Percentiles rank a stretch among this genome's conserved stretches.
Evolutionary conservation across 148 eudicot species (phyloP).

Genomic region (Rhododendron kiyosumense): DNA sequence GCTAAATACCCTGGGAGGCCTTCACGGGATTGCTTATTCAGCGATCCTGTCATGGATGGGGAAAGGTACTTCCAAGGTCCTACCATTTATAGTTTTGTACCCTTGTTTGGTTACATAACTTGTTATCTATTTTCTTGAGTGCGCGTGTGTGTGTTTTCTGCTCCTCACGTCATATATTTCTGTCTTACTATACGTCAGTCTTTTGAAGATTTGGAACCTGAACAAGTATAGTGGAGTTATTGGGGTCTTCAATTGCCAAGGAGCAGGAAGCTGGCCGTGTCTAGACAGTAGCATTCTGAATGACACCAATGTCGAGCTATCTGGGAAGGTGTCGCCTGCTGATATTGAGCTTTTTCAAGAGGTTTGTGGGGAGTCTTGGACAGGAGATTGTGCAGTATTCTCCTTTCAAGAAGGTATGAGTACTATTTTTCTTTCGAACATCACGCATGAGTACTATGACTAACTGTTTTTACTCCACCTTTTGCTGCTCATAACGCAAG

Average conservation of each 20-base stretch:
- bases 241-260: conserved; percentile 48
- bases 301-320: not conserved
- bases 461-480: not conserved
- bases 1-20: conserved; percentile 39
- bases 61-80: conserved; percentile 14
- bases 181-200: conserved; percentile 4
- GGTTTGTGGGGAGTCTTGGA: conserved; percentile 29
- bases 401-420: conserved; percentile 28
- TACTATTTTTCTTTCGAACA: not conserved
- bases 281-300: conserved; percentile 7
- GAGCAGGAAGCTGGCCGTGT: conserved; percentile 43
- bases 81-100: not conserved
- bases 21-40: conserved; percentile 33
- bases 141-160: not conserved
- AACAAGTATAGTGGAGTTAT: conserved; percentile 37
- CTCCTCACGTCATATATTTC: not conserved
- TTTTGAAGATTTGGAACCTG: conserved; percentile 47
- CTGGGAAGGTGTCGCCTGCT: conserved; percentile 27
- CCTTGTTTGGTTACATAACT: not conserved
- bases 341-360: conserved; percentile 37
- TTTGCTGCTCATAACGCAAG: not conserved
- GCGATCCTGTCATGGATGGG: conserved; percentile 41
- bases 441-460: not conserved
- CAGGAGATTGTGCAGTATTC: conserved; percentile 35
- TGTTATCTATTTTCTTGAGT: not conserved